Percentiles rank a stretch among this genome's conserved stretches.
phyloP scores from a whole-genome alignment of 2,329 filamentous ascomycete species.

The Fusarium acutatum region DNA sequence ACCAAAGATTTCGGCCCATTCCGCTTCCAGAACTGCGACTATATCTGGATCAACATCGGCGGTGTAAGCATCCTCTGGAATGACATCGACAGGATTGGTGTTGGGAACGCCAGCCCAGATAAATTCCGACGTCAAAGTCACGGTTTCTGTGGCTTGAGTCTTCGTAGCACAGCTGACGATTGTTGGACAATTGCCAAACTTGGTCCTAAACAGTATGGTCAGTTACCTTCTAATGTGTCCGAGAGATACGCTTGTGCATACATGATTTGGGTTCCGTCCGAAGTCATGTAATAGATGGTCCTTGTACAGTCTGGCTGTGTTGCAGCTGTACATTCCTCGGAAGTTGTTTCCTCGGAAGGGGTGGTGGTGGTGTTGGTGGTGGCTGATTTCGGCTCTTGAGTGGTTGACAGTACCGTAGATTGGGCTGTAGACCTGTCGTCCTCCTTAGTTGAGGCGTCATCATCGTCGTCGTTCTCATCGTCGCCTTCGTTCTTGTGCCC shows the following conservation, averaged over 20 bases:
- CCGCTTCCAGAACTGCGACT: background rate
- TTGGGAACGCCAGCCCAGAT: background rate
- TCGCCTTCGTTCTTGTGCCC: background rate
- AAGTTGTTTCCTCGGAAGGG: background rate
- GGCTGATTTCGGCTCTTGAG: background rate
- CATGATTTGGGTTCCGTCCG: background rate
- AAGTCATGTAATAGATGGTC: background rate
- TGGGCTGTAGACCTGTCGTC: accelerated
- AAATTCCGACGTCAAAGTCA: background rate
- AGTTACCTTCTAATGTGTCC: background rate
- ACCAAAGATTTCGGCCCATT: background rate
- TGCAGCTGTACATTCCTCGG: background rate
- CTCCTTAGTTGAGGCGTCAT: background rate
- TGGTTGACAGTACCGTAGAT: background rate
- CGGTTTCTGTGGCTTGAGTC: background rate
- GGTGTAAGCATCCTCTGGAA: accelerated
- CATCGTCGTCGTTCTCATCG: accelerated
- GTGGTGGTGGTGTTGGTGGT: background rate
- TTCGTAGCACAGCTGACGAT: background rate
- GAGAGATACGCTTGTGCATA: background rate
- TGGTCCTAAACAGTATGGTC: background rate
- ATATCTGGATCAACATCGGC: background rate
- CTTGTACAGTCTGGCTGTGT: background rate
- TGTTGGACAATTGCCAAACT: background rate
- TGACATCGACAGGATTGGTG: accelerated